Base-by-base conservation (phyloP, 2,329 filamentous ascomycete genomes). In the Septoria linicola region DNA sequence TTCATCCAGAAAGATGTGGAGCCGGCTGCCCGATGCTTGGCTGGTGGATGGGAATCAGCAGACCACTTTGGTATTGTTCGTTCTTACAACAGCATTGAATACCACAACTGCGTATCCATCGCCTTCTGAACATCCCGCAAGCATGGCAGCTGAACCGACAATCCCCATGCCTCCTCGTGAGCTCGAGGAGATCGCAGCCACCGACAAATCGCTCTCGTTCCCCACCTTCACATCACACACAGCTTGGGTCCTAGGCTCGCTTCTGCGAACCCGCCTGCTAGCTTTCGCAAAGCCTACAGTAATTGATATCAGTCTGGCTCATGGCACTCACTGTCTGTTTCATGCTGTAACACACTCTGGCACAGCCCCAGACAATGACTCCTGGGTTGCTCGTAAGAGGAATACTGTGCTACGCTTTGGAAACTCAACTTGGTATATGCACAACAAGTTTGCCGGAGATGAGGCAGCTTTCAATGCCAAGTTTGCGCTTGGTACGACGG, bases 331-430 rank as follows among this genome's bases (percentile, higher is more conserved):
- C 58, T 67, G 64, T 42, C 71, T 92, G 16, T 92, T 89, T 74
- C 87, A 90, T 66, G 75, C 77, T 51, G 81, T 80, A 3, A 85
- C 84, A 0, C 80, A 85, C 34, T 72, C 80, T 0, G 87, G 88
- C 5, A 81, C 82, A 3, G 75, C 79, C 54, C 84, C 87, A 0
- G 88, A 92, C 68, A 70, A 71, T 53, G 67, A 67, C 42, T 43
- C 27, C 16, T 71, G 69, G 85, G 83, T 88, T 17, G 70, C 76
- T 31, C 76, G 88, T 27, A 92, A 93, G 75, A 75, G 83, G 11
- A 82, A 81, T 52, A 85, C 85, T 0, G 88, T 89, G 5, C 71
- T 89, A 45, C 74, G 88, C 8, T 92, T 82, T 72, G 87, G 87
- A 0, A 71, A 75, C 54, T 84, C 80, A 57, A 86, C 83, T 3